Base-by-base conservation (phyloP, 2,329 filamentous ascomycete species). In the Teratosphaeria zuluensis region DNA sequence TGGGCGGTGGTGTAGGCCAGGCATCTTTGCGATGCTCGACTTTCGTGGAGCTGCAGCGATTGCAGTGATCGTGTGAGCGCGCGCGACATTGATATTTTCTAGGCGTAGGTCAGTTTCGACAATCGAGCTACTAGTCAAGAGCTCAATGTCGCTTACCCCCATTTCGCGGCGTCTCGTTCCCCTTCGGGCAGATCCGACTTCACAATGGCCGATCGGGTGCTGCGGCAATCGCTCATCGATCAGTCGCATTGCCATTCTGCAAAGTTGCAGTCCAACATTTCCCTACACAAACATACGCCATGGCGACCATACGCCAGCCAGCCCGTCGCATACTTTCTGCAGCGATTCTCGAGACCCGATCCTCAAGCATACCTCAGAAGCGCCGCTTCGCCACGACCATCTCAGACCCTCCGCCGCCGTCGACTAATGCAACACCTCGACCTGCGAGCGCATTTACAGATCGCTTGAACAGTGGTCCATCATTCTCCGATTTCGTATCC, bases 381-480 rank as follows among this genome's bases (percentile, higher is more conserved):
- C 74, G 76, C 56, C 61, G 70, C 59, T 74, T 78, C 63, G 76
- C 76, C 73, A 78, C 76, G 58, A 70, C 76, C 55, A 67, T 75
- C 58, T 69, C 74, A 56, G 72, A 75, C 38, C 63, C 70, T 35
- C 66, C 74, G 33, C 67, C 66, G 55, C 67, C 69, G 5, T 65
- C 66, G 38, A 63, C 69, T 12, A 68, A 73, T 31, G 56, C 65
- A 51, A 54, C 52, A 30, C n/a, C 73, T 14, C 73, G 79, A 59
- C 75, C 73, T 48, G 66, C 76, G 32, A 86, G 82, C 14, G 73
- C 75, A 2, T 87, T 88, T 72, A 77, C 75, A 61, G 84, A 87
- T 70, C 82, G 81, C 58, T 76, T 87, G 55, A 87, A 87, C 67
- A 73, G 80, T 5, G 85, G 85, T 0, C 85, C 85, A 12, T 83